Evolutionary conservation across 2,329 filamentous ascomycete genomes (phyloP).

Genomic region (Alternaria ventricosa): DNA sequence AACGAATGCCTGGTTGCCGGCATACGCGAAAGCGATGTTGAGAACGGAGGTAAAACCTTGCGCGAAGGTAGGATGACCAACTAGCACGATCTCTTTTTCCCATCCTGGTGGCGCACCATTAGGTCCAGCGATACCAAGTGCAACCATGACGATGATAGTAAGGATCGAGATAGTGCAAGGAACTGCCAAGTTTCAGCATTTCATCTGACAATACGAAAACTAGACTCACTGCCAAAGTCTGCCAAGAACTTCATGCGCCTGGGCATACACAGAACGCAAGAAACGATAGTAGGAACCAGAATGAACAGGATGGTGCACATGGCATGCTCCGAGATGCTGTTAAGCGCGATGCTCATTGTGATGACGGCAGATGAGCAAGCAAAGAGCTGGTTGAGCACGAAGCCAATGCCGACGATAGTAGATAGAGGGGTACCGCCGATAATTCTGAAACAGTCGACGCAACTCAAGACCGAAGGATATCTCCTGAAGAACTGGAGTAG

Average conservation of each 20-base stretch:
- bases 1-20: constrained; percentile 69
- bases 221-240: constrained; percentile 8
- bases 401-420: constrained; percentile 8
- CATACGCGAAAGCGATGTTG: constrained; percentile 74
- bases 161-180: constrained; percentile 63
- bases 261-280: constrained; percentile 54
- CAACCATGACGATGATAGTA: constrained; percentile 70
- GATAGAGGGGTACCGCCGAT: constrained; percentile 10
- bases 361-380: constrained; percentile 14
- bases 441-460: constrained; percentile 11
- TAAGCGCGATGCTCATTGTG: constrained; percentile 62
- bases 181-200: constrained; percentile 23
- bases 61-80: constrained; percentile 9
- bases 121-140: constrained; percentile 59
- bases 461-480: constrained; percentile 13
- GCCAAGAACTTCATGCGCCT: constrained; percentile 18
- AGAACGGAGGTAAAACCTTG: constrained; percentile 17
- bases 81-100: neutral
- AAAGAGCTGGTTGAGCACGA: constrained; percentile 15
- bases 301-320: constrained; percentile 69
- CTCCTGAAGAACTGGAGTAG: constrained; percentile 20
- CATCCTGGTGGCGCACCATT: constrained; percentile 23
- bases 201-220: neutral
- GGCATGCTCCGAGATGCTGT: constrained; percentile 64
- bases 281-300: constrained; percentile 62